Evolutionary conservation across 495 filamentous ascomycete genomes (phyloP), one percentile per base, ranked within the genome.

Genomic region (Tuber aestivum): DNA sequence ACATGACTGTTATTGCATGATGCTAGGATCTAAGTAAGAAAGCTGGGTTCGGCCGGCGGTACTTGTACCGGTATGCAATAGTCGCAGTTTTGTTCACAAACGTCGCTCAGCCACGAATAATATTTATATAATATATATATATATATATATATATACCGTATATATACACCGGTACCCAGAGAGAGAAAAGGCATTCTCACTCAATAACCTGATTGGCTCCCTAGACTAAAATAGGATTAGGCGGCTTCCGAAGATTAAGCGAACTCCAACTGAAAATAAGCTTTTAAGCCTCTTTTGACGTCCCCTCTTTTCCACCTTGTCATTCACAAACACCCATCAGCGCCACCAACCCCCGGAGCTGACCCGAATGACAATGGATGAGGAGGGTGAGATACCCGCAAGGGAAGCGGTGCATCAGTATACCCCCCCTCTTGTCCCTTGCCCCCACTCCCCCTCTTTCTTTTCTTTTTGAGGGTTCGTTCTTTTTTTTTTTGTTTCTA

Each of bases 341-440:
- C 41, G 21, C 42, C 70, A 50, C 40, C 38, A 61, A 21, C 20
- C 41, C 27, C 35, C 5, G 12, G 42, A 76, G 35, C 35, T 40
- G 27, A 69, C 40, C 71, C 37, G 48, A 76, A 76, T 76, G 74
- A 77, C 48, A 41, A 71, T 50, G n/a, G 74, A 75, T n/a, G 75
- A 48, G 70, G 45, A 68, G 56, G 35, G 56, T 16, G 77, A 78
- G 21, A 41, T 78, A 40, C 78, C 78, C 48, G 72, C 77, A 20
- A 79, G 78, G 69, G 78, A 79, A 42, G 70, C 61, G 18, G n/a
- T 7, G 23, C 72, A 79, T 69, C 77, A 79, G 78, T 79, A 71
- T 69, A 69, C 70, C 50, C 40, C 42, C 12, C 72, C 65, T 41
- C 73, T 6, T 41, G 44, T 45, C 50, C 45, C 56, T 71, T 44